Evolutionary conservation across 106 monocot genomes (phyloP), one percentile per base, ranked within the genome.

Genomic region (Dioscorea alata): DNA sequence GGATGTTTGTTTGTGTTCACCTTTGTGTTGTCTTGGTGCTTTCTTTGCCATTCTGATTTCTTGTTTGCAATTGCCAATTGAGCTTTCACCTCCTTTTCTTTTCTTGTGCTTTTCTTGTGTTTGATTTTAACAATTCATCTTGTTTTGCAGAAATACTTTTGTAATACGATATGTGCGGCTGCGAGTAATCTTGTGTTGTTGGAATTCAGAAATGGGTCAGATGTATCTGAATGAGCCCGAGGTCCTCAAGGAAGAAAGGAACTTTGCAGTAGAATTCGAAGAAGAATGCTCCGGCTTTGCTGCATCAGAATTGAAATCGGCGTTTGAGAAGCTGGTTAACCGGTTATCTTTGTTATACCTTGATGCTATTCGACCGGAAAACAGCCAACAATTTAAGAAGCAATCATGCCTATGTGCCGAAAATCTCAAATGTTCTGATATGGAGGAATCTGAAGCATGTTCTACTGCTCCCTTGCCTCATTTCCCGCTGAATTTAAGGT

Each of bases 401-500:
- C 63, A 57, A 7, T 69, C 57, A 32, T 80, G 63, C 61, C 64
- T 73, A 17, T 74, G 69, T 74, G 42, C 69, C 25, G 64, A 23
- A 23, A n/a, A 64, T 13, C 8, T 42, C 58, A 23, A 8, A 25
- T 59, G 56, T 50, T 24, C 48, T 4, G 57, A 73, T 50, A 56
- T 18, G 16, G 63, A 19, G 50, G 51, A 71, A 59, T 21, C 67
- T 61, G 31, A 3, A n/a, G 23, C 19, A 15, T 72, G 62, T 54
- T 18, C 18, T 18, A 14, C 54, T 8, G 13, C 50, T 54, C 69
- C 74, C 33, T 71, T 61, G 24, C 60, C 54, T 25, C 59, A 21
- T 19, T 33, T 78, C n/a, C 83, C 75, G 48, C 12, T 70, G 25
- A 68, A 80, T 21, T 18, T 80, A 2, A 79, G 59, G 1, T 61